Conservation (phyloP, 169 alveolate genomes). For the Plasmodium vinckei region DNA sequence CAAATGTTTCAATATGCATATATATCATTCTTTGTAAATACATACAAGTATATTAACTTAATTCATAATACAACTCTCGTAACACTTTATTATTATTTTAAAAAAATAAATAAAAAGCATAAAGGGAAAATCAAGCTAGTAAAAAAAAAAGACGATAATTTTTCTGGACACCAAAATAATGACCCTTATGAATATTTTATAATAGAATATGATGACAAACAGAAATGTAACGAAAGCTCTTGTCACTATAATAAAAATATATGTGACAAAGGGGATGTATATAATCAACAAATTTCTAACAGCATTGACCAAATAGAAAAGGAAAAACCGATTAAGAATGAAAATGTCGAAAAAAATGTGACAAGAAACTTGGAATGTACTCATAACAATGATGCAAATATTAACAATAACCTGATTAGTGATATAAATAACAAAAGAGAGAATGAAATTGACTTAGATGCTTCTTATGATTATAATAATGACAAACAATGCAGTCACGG, state of each 20-base stretch:
- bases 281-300: no score
- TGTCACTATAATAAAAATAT: no score
- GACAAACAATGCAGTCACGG: neutral
- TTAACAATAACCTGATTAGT: neutral
- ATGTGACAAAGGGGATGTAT: no score
- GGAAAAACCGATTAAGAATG: neutral
- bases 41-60: constrained; percentile 45
- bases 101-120: constrained; percentile 16
- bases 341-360: neutral
- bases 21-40: constrained; percentile 56
- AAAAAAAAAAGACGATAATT: neutral
- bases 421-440: neutral
- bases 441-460: neutral
- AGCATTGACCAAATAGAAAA: neutral
- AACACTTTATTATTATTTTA: constrained; percentile 36
- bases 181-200: neutral
- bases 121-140: neutral
- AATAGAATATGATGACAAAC: no score
- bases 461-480: neutral
- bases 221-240: neutral
- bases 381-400: neutral
- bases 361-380: neutral
- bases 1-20: constrained; percentile 58
- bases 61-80: constrained; percentile 39
- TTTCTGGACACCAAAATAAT: neutral